Evolutionary conservation across 176 grass and related monocot genomes (phyloP), one percentile per base, ranked within the genome.

Genomic region (Oryza rufipogon): DNA sequence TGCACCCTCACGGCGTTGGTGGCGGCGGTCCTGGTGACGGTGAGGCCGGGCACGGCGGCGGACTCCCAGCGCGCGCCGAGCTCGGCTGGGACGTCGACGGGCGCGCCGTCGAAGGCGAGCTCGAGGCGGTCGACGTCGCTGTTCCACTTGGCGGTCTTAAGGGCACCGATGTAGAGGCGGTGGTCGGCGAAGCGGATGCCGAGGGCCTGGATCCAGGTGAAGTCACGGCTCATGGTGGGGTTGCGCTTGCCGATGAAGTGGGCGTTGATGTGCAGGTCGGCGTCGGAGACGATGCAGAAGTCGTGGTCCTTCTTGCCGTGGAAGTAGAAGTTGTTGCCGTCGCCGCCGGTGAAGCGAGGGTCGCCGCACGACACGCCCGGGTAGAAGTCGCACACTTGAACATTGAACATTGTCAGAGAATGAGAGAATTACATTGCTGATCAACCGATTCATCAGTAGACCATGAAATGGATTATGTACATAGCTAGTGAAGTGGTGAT

Each of bases 181-280:
- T 94, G 92, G 61, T 87, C 26, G 41, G 84, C 75, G n/a, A 91
- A 91, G 61, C 26, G 80, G n/a, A 91, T 56, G 68, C 82, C 90
- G 78, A 92, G 65, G 11, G 86, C 77, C 56, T 92, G 78, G 72
- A 86, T 87, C 89, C 89, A 91, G 11, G 89, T 91, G 85, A 91
- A 88, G 71, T 91, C 89, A 0, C 76, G 89, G 33, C 0, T 85
- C 85, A 76, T 85, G 76, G 63, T 9, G 0, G 89, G 76, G 77
- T 88, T 80, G 14, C 72, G 54, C 26, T 85, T 88, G 45, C 86
- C 90, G 39, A 91, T 87, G 80, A 91, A 80, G 51, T 91, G 89
- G 12, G 80, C 80, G 49, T 91, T 91, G 71, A 91, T 76, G 49
- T 87, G 85, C 39, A 91, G 69, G 64, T 65, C 10, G 12, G 69